Base-by-base conservation (phyloP, 2,329 filamentous ascomycete genomes). In the Penicillium frequentans region DNA sequence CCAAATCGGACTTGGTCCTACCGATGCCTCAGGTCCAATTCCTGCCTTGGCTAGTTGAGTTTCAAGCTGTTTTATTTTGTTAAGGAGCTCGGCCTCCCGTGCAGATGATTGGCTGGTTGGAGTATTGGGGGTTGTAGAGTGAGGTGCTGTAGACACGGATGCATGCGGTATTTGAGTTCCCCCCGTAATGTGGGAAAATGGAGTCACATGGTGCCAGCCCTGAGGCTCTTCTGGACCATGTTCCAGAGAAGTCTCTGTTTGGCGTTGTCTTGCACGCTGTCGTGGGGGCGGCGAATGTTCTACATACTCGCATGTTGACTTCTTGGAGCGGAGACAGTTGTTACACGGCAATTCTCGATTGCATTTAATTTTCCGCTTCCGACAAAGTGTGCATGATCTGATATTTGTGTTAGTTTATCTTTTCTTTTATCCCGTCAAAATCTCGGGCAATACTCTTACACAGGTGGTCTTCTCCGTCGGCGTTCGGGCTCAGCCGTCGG, bases 311-410 rank as follows among this genome's bases (percentile, higher is more conserved):
- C 64, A 65, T 23, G 62, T 66, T 8, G 73, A 67, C 63, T 62
- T 64, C 26, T 62, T 66, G 0, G 64, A 63, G 6, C 81, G 81
- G n/a, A 81, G 57, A 64, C 86, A 88, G 56, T 86, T 84, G 57
- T 76, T 79, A 64, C 86, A 88, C 1, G 86, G 86, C 7, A 73
- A 70, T 57, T 81, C 80, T 49, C 83, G 81, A 65, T 88, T 82
- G 65, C 86, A 88, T 47, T 81, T 79, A 57, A 88, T 82, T 69
- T 88, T 89, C 42, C 84, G 82, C 54, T 73, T 79, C 44, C 85
- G 77, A 64, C 86, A 88, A 43, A 84, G 76, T 61, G 79, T 73
- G 67, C 84, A 87, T 1, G 84, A 79, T 16, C 79, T 84, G 48
- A 14, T 4, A 31, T 23, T 23, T 37, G 14, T 48, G 50, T 64